phyloP scores from a whole-genome alignment of 768 basidiomycete genomes.

The Boletus coccyginus region DNA sequence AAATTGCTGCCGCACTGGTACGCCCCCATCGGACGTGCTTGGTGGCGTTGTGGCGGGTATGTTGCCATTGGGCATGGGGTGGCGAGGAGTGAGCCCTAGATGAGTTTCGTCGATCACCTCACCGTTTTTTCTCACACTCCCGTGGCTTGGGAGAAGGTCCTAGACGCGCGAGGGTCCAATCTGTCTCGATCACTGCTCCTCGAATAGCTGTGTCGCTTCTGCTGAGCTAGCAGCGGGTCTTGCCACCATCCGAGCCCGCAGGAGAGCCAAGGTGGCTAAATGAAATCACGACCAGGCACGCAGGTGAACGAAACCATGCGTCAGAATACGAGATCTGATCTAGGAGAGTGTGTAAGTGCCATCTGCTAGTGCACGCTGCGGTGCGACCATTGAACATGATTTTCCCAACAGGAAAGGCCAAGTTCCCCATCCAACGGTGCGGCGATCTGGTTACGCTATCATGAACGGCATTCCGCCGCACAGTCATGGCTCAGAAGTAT shows the following conservation, averaged over 20 bases:
- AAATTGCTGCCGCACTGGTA: constrained; percentile 4
- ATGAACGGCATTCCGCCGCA: constrained; percentile 31
- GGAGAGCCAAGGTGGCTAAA: constrained; percentile 34
- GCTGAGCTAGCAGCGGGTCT: constrained; percentile 13
- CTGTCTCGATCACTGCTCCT: constrained; percentile 26
- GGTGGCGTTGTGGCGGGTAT: constrained; percentile 19
- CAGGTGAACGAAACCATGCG: constrained; percentile 26
- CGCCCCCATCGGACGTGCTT: constrained; percentile 17
- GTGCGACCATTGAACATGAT: constrained; percentile 30
- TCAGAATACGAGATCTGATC: constrained; percentile 35
- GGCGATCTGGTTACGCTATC: constrained; percentile 33
- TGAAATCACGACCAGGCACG: constrained; percentile 36
- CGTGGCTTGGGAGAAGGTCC: constrained; percentile 10
- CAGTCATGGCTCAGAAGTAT: constrained; percentile 20
- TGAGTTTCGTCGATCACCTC: constrained; percentile 16
- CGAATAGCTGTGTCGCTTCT: constrained; percentile 21
- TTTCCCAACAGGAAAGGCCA: constrained; percentile 36
- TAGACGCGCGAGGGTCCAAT: constrained; percentile 11
- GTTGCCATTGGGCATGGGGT: constrained; percentile 15
- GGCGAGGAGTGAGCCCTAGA: constrained; percentile 12
- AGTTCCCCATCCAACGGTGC: constrained; percentile 32
- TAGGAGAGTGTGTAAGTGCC: constrained; percentile 27
- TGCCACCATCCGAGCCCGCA: constrained; percentile 25
- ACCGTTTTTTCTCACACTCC: constrained; percentile 22
- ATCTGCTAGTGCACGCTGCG: constrained; percentile 28